These are phyloP conservation scores for Hymenoscyphus linearis DNA, from an alignment of 2,329 filamentous ascomycete species.

Conservation along the genomic window DNA sequence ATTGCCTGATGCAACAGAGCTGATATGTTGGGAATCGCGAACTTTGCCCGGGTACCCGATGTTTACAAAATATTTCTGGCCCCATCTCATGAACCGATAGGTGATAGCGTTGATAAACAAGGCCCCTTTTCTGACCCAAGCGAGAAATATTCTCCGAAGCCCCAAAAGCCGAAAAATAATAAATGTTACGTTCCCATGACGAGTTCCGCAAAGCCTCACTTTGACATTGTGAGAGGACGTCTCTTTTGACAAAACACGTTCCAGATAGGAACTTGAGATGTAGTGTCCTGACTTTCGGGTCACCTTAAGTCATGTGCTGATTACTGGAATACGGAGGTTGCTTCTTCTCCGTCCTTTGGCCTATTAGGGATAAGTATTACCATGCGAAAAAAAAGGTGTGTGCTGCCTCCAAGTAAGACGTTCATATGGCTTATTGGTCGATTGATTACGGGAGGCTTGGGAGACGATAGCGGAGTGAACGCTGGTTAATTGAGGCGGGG, in stretches of 20 bases:
- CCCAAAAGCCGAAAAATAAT: not conserved
- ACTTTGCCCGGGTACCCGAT: conserved; percentile 20
- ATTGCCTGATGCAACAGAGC: conserved; percentile 21
- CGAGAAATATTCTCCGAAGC: conserved; percentile 11
- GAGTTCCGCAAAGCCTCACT: conserved; percentile 6
- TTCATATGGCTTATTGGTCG: conserved; percentile 3
- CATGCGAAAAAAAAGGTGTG: conserved; percentile 14
- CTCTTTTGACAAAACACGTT: conserved; percentile 7
- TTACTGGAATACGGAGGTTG: conserved; percentile 13
- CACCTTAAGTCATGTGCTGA: conserved; percentile 26
- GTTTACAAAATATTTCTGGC: conserved; percentile 21
- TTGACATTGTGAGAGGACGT: conserved; percentile 11
- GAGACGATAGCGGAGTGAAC: conserved; percentile 5
- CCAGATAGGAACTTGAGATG: conserved; percentile 1
- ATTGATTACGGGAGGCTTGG: conserved; percentile 8
- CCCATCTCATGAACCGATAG: conserved; percentile 13
- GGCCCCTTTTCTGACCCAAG: conserved; percentile 23
- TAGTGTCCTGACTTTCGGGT: conserved; percentile 21
- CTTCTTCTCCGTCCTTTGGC: conserved; percentile 8
- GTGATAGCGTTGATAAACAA: conserved; percentile 25
- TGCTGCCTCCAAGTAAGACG: conserved; percentile 17
- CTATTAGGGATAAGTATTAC: conserved; percentile 16
- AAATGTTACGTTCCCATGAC: conserved; percentile 2
- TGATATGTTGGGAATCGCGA: conserved; percentile 18
- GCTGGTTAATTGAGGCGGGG: conserved; percentile 2